Evolutionary conservation across 192 early-diverging fungal genomes (phyloP), one percentile per base, ranked within the genome.

Genomic region (Chytriomyces confervae): DNA sequence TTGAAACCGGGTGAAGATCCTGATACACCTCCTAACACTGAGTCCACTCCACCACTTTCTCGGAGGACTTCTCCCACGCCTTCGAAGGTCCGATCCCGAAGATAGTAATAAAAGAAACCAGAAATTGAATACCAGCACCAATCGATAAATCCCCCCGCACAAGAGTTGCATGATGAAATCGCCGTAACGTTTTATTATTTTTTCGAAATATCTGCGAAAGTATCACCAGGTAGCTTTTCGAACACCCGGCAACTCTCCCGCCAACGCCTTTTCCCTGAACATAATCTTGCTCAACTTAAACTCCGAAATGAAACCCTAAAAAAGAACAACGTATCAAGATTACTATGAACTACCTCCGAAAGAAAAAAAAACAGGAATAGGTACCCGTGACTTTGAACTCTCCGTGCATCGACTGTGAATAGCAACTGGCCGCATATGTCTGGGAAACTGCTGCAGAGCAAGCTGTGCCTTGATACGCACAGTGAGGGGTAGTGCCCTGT

Each of bases 241-340:
- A 16, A 88, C 87, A 46, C 87, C 87, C 0, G 87, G 87, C 44
- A 88, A 69, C 72, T 84, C 81, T 45, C 87, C 87, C 23, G 84
- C 85, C 23, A 86, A 57, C 5, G 87, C 87, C 50, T 75, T 76
- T 24, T 84, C 78, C 29, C 87, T 47, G 62, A 88, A 88, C 36
- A 83, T 79, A 50, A 86, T 86, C 46, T 82, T 82, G 47, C 83
- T 84, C 45, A 88, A 63, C 75, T 84, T 88, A 77, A 83, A 86
- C 44, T 76, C 81, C 6, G 77, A 69, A 43, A 86, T 77, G 67
- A 76, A 62, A 51, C 81, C 82, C 84, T 3, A 36, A 36, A 36
- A 36, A 36, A 36, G 3, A 36, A 36, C 36, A 36, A 36, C 36
- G 36, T 36, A 36, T 36, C 36, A 36, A 36, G 36, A 36, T 36